A percentile compares a stretch with the other conserved stretches of the same genome.
These are phyloP conservation scores for Prunus yedoensis DNA, from an alignment of 331 rosid species.

Conservation along the genomic window DNA sequence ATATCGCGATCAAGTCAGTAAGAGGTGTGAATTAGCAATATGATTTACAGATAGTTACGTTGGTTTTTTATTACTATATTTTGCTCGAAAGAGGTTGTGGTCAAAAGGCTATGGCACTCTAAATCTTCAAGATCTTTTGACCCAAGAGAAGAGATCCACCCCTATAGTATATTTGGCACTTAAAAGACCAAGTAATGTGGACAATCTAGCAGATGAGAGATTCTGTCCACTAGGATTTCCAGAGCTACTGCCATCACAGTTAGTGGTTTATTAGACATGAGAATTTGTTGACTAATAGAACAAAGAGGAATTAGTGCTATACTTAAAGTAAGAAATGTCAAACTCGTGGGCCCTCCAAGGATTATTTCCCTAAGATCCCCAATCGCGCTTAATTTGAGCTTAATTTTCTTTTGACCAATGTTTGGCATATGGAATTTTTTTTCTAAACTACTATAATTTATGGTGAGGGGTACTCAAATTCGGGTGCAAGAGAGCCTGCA, in stretches of 20 bases:
- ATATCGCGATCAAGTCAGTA: no score
- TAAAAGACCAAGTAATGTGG: neutral
- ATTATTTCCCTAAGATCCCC: constrained; percentile 30
- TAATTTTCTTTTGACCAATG: no score
- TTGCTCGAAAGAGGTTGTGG: neutral
- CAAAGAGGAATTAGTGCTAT: constrained; percentile 18
- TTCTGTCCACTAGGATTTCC: neutral
- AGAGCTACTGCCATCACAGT: neutral
- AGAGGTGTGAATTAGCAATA: no score
- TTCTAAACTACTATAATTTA: no score
- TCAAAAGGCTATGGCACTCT: neutral
- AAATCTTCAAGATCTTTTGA: neutral
- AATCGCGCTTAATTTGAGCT: constrained; percentile 15
- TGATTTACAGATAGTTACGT: no score
- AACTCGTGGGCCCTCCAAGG: constrained; percentile 27
- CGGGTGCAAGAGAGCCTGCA: no score
- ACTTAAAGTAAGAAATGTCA: constrained; percentile 26
- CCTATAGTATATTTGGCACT: neutral
- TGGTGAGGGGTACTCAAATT: no score
- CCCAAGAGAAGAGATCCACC: neutral
- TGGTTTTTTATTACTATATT: no score
- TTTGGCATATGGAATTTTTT: no score
- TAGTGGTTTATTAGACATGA: neutral
- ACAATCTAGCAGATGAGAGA: neutral
- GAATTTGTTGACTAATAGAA: constrained; percentile 3